A percentile compares a stretch with the other conserved stretches of the same genome.
Evolutionary conservation across 441 rosid genomes (phyloP).

Genomic region (Omphalea diandra): DNA sequence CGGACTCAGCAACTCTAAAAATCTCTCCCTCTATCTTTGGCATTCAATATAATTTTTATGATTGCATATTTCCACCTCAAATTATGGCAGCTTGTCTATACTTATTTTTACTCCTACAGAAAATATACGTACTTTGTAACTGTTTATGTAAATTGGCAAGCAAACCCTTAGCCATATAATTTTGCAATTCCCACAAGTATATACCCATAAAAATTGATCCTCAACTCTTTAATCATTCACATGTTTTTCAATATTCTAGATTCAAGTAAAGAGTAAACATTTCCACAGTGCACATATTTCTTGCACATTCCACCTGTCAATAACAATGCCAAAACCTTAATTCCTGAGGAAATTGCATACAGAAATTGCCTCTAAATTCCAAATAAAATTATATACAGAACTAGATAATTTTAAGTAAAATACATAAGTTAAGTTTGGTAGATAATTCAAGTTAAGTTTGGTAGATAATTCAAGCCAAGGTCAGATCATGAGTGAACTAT

Average conservation of each 20-base stretch:
- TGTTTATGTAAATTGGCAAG: too few species aligned
- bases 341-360: neutral
- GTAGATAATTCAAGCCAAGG: conserved; percentile 1
- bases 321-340: neutral
- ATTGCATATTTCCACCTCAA: neutral
- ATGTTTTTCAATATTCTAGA: too few species aligned
- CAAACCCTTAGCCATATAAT: neutral
- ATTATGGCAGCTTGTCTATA: neutral
- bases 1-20: too few species aligned
- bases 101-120: too few species aligned
- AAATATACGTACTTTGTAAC: too few species aligned
- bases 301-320: neutral
- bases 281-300: too few species aligned
- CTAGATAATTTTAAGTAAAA: neutral
- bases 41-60: too few species aligned
- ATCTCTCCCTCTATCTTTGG: too few species aligned
- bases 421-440: neutral
- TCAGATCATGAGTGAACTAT: conserved; percentile 5
- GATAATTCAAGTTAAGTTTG: neutral
- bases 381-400: neutral
- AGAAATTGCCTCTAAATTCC: neutral
- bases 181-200: too few species aligned
- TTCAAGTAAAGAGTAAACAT: too few species aligned
- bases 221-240: too few species aligned
- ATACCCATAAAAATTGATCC: too few species aligned